Evolutionary conservation across 140 eudicot species (phyloP).

Genomic region (Bidens hawaiensis): DNA sequence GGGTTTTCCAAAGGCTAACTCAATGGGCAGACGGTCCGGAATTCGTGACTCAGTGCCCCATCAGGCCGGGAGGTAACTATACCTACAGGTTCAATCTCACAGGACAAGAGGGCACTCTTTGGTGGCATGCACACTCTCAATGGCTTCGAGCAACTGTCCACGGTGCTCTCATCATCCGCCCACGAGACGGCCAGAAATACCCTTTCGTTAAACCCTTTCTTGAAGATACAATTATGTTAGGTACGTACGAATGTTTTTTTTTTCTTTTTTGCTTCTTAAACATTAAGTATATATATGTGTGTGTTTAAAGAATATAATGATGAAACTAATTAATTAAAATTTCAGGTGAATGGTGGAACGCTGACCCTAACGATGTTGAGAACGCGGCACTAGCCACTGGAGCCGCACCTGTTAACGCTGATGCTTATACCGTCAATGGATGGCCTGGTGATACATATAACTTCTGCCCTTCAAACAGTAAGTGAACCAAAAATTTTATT

Average conservation of each 20-base stretch:
- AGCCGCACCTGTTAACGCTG: conserved; percentile 39
- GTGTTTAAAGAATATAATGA: no score
- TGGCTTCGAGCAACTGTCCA: conserved; percentile 59
- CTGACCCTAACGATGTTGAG: conserved; percentile 51
- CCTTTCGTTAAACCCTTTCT: conserved; percentile 49
- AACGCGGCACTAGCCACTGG: conserved; percentile 45
- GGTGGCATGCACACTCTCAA: conserved; percentile 62
- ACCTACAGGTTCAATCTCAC: conserved; percentile 45
- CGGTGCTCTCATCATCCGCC: conserved; percentile 53
- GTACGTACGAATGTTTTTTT: no score
- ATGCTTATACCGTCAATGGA: conserved; percentile 59
- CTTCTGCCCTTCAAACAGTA: conserved; percentile 44
- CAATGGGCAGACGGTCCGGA: conserved; percentile 64
- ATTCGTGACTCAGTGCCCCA: conserved; percentile 48
- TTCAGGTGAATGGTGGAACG: conserved; percentile 91
- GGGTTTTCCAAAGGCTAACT: conserved; percentile 36
- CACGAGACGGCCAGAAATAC: conserved; percentile 33
- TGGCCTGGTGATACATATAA: conserved; percentile 49
- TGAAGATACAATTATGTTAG: conserved; percentile 40
- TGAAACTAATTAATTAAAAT: no score
- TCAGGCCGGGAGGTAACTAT: conserved; percentile 45
- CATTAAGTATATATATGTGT: no score
- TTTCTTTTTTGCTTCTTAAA: no score
- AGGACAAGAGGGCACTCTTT: conserved; percentile 54
- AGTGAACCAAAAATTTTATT: no score